phyloP scores from a whole-genome alignment of 805 yeast genomes.

The Candida qinlingensis region DNA sequence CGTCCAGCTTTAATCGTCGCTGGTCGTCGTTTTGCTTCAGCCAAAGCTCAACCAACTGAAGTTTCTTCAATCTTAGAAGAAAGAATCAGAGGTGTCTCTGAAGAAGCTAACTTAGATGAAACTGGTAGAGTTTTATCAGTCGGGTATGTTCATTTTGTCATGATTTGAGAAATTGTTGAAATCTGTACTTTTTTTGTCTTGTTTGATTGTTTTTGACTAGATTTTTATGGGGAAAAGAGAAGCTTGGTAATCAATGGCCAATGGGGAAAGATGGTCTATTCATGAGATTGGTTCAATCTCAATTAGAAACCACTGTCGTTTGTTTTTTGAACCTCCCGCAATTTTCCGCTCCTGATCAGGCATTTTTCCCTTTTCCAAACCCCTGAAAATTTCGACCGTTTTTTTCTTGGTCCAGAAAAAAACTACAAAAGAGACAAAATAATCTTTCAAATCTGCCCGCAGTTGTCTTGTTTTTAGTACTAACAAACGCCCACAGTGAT shows the following conservation, averaged over 20 bases:
- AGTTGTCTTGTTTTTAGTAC: constrained; percentile 21
- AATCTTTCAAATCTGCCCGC: no score
- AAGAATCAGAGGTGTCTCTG: constrained; percentile 98
- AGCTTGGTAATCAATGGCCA: no score
- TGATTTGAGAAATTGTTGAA: constrained; percentile 1
- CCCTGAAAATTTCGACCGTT: neutral
- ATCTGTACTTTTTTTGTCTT: no score
- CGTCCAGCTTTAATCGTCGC: constrained; percentile 64
- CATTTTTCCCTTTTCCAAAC: neutral
- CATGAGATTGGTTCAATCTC: no score
- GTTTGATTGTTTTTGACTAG: no score
- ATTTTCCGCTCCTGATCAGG: no score
- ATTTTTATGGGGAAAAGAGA: no score
- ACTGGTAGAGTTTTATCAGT: constrained; percentile 99
- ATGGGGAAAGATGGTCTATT: no score
- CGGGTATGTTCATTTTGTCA: constrained; percentile 54
- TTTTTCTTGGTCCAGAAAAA: neutral
- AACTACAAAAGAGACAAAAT: no score
- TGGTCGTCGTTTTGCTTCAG: constrained; percentile 81
- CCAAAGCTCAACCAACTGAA: constrained; percentile 98
- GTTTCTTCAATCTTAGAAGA: constrained; percentile 98
- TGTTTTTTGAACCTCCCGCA: no score
- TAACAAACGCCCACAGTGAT: constrained; percentile 61
- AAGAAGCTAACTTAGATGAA: constrained; percentile 96
- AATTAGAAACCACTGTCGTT: no score